Percentiles rank a stretch among this genome's conserved stretches.
These are phyloP conservation scores for Globisporangium solare DNA, from an alignment of 352 stramenopile genomes.

Conservation along the genomic window DNA sequence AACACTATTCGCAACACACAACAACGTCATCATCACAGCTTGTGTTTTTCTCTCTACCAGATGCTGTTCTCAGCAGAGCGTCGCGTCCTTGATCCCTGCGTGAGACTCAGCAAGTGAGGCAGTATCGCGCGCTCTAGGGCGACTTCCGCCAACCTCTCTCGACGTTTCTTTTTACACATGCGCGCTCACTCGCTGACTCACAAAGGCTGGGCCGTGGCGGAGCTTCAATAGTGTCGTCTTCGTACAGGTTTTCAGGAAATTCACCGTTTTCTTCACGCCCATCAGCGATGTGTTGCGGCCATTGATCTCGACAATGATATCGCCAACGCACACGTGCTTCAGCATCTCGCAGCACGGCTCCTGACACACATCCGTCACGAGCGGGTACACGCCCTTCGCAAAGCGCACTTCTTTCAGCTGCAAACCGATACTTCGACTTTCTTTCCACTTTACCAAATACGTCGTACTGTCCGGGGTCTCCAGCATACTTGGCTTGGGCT, in stretches of 20 bases:
- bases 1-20: slow-evolving; percentile 9
- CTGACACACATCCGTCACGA: slow-evolving; percentile 81
- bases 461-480: slow-evolving; percentile 80
- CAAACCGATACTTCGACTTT: slow-evolving; percentile 80
- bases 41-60: slow-evolving; percentile 24
- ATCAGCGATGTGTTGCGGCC: slow-evolving; percentile 85
- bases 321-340: slow-evolving; percentile 79
- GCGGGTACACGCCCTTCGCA: slow-evolving; percentile 69
- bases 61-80: no score
- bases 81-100: slow-evolving; percentile 14
- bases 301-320: slow-evolving; percentile 87
- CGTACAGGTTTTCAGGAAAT: slow-evolving; percentile 78
- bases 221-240: slow-evolving; percentile 88
- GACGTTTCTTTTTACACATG: slow-evolving; percentile 32
- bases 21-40: slow-evolving; percentile 13
- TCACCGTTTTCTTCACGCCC: slow-evolving; percentile 88
- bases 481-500: slow-evolving; percentile 69
- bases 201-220: slow-evolving; percentile 68
- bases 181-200: slow-evolving; percentile 73
- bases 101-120: slow-evolving; percentile 12
- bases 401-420: slow-evolving; percentile 81
- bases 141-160: slow-evolving; percentile 1
- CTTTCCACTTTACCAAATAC: slow-evolving; percentile 88
- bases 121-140: not conserved
- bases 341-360: slow-evolving; percentile 79